Percentiles rank a stretch among this genome's conserved stretches.
Evolutionary conservation across 305 asterid species (phyloP).

Genomic region (Solanum hybrid): DNA sequence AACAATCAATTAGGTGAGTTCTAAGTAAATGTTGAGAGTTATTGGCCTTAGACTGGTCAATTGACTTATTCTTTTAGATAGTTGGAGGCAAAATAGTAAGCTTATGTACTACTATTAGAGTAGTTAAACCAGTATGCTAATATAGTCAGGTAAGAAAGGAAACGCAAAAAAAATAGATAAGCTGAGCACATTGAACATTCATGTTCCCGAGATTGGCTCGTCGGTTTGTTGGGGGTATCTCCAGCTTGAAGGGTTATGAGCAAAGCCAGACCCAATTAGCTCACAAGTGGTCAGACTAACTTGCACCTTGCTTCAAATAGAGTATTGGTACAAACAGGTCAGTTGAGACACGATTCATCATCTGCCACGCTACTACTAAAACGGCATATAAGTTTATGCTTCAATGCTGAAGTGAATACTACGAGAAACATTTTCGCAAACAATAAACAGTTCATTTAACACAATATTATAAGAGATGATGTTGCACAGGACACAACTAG

Average conservation of each 20-base stretch:
- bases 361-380: background rate
- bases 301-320: background rate
- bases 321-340: background rate
- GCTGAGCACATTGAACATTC: background rate
- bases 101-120: background rate
- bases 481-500: background rate
- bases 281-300: background rate
- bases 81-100: background rate
- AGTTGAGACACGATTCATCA: background rate
- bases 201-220: background rate
- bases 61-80: background rate
- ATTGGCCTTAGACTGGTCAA: background rate
- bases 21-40: background rate
- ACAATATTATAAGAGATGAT: background rate
- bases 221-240: background rate
- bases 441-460: background rate
- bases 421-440: background rate
- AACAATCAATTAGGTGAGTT: background rate
- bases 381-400: background rate
- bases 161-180: background rate
- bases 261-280: background rate
- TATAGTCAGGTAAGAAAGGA: background rate
- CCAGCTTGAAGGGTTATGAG: background rate
- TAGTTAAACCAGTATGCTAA: background rate
- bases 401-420: background rate